A percentile compares a stretch with the other conserved stretches of the same genome.
These are phyloP conservation scores for Wickerhamiella allomyrinae DNA, from an alignment of 805 yeast genomes.

Conservation along the genomic window DNA sequence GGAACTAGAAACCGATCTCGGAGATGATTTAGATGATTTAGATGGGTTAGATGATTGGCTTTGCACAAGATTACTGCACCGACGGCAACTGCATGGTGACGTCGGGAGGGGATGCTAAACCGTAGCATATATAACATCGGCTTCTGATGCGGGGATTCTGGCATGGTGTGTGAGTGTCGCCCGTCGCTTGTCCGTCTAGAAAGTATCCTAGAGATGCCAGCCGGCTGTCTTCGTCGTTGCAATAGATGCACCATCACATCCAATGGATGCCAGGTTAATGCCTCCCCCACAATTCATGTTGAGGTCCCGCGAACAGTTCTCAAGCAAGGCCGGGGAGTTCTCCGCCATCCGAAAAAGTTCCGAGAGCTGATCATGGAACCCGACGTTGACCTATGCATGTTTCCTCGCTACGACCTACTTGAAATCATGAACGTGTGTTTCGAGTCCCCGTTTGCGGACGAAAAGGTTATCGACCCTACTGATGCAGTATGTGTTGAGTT, in stretches of 20 bases:
- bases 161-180: neutral
- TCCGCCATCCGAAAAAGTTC: conserved; percentile 8
- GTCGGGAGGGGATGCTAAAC: too few species aligned
- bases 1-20: too few species aligned
- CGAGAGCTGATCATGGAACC: conserved; percentile 9
- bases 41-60: too few species aligned
- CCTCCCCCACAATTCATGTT: neutral
- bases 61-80: too few species aligned
- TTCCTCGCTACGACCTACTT: conserved; percentile 8
- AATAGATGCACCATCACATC: neutral
- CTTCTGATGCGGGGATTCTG: too few species aligned
- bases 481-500: conserved; percentile 5
- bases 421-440: conserved; percentile 12
- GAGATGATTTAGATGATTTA: too few species aligned
- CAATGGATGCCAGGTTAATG: conserved; percentile 1
- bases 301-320: neutral
- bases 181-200: neutral
- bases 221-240: neutral
- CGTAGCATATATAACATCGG: too few species aligned
- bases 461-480: neutral
- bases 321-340: neutral
- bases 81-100: too few species aligned
- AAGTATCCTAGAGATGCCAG: neutral
- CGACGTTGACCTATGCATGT: conserved; percentile 5
- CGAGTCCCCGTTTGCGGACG: conserved; percentile 14